These are phyloP conservation scores for Fulvia fulva DNA, from an alignment of 2,329 filamentous ascomycete genomes.

Conservation along the genomic window DNA sequence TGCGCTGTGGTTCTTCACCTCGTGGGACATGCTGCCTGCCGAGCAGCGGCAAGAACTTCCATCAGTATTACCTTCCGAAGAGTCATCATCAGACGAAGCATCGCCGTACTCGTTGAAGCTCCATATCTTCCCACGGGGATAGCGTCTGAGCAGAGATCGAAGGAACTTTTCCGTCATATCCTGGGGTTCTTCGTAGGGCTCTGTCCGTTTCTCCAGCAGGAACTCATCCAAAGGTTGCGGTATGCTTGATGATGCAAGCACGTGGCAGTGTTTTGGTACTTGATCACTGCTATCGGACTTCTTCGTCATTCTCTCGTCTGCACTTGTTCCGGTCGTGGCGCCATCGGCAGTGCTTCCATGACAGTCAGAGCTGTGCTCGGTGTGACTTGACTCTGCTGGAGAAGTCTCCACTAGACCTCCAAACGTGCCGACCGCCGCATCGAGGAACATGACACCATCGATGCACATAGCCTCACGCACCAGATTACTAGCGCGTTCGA, in stretches of 20 bases:
- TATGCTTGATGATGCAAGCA: conserved; percentile 21
- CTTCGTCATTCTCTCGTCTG: conserved; percentile 15
- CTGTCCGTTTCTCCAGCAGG: conserved; percentile 8
- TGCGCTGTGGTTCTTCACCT: conserved; percentile 4
- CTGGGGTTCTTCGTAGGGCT: conserved; percentile 9
- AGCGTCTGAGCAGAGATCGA: conserved; percentile 26
- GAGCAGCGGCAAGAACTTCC: conserved; percentile 12
- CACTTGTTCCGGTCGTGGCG: conserved; percentile 18
- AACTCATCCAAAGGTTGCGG: not conserved
- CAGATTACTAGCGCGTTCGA: conserved; percentile 47
- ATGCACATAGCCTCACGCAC: conserved; percentile 47
- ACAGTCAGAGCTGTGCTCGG: conserved; percentile 20
- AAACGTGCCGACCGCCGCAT: conserved; percentile 30
- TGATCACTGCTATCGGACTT: conserved; percentile 8
- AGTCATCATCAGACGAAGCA: conserved; percentile 28
- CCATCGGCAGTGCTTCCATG: conserved; percentile 15
- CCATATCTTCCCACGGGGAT: conserved; percentile 36
- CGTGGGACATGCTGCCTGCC: not conserved
- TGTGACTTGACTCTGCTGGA: conserved; percentile 11
- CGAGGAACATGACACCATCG: conserved; percentile 47
- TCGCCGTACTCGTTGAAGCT: conserved; percentile 30
- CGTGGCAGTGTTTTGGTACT: conserved; percentile 16
- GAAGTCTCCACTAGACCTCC: conserved; percentile 23
- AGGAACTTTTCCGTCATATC: conserved; percentile 22
- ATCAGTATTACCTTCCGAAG: conserved; percentile 20